Evolutionary conservation across 768 basidiomycete species (phyloP), one percentile per base, ranked within the genome.

Genomic region (Suillus hirtellus): DNA sequence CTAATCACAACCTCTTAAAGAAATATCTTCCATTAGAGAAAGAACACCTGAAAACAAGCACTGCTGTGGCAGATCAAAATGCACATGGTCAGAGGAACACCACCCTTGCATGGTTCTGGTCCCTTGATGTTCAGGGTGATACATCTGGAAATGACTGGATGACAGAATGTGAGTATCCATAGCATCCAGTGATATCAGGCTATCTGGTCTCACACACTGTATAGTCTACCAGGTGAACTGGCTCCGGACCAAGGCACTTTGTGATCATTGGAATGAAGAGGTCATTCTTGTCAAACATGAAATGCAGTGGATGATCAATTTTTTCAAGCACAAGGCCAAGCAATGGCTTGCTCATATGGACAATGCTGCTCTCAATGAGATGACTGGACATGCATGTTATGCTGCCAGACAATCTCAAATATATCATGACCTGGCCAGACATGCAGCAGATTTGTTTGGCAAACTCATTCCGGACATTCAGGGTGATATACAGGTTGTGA

Each of bases 31-130:
- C 19, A 2, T n/a, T 65, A 3, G 6, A 21, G 21, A 53, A 58
- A 24, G 21, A 55, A 9, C 15, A 65, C 34, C 44, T 65, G 4
- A 62, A 62, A 21, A 46, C 58, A 14, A 50, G 15, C 2, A 47
- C 42, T 1, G 61, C 49, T 2, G 40, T 61, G 21, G 42, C 37
- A 2, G 54, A 65, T 31, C 61, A 43, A 9, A 62, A 61, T 61
- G 60, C 31, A 12, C 2, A 15, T 5, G 64, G 54, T 7, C 60
- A 61, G n/a, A 17, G 46, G 15, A 15, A 62, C 24, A 37, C 24
- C 7, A n/a, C 53, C 0, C 46, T 65, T 0, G 42, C 64, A 21
- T 65, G 61, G 64, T 63, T 65, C 50, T 65, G 61, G 64, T 44
- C 34, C 17, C 62, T 65, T 21, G 61, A 62, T 46, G 46, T 61